Evolutionary conservation across 495 filamentous ascomycete genomes (phyloP).

Genomic region (Aspergillus conjunctus): DNA sequence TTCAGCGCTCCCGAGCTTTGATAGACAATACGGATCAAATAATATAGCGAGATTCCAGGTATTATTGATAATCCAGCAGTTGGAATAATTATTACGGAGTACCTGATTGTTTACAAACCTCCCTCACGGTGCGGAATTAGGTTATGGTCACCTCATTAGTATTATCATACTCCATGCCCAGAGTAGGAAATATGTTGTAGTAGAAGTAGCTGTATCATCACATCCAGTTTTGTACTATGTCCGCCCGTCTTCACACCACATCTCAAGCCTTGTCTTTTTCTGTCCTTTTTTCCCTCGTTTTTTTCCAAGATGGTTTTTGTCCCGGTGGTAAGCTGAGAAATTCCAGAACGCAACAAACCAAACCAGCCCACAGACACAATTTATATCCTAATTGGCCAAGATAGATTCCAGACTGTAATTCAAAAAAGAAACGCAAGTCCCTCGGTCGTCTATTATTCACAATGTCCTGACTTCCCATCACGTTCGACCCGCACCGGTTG

Average conservation of each 20-base stretch:
- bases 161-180: no score
- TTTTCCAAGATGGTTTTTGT: background rate
- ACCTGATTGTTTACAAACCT: no score
- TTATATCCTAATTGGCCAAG: constrained; percentile 11
- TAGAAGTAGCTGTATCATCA: background rate
- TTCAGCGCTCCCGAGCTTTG: no score
- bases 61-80: no score
- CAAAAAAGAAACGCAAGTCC: background rate
- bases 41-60: no score
- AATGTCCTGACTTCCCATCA: constrained; percentile 17
- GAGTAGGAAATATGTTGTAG: no score
- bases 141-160: no score
- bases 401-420: constrained; percentile 5
- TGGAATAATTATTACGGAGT: no score
- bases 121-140: no score
- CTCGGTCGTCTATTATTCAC: background rate
- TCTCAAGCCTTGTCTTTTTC: background rate
- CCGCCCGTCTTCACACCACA: background rate
- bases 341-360: constrained; percentile 14
- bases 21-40: no score
- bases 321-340: background rate
- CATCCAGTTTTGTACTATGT: background rate
- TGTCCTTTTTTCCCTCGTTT: constrained; percentile 9
- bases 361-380: constrained; percentile 13
- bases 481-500: constrained; percentile 29